Conservation (phyloP, 2,329 filamentous ascomycete species). For the Phyllachora maydis region DNA sequence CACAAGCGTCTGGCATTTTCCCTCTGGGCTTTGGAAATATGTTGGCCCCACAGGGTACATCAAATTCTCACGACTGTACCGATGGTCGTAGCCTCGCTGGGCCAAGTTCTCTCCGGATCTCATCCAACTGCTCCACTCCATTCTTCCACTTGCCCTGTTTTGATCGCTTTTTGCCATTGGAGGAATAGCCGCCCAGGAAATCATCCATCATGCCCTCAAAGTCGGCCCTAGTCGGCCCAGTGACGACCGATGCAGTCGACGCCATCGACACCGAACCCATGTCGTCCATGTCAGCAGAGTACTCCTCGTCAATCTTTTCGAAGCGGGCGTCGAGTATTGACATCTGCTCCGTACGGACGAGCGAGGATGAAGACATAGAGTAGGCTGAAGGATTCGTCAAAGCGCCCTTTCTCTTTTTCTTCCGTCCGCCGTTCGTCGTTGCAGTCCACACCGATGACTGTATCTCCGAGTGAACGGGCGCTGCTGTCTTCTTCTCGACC, state of each 20-base stretch:
- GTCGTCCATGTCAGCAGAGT: slow-evolving; percentile 26
- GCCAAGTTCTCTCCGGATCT: slow-evolving; percentile 64
- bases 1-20: too few species aligned
- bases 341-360: slow-evolving; percentile 71
- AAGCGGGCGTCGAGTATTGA: slow-evolving; percentile 76
- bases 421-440: slow-evolving; percentile 58
- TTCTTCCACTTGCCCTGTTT: slow-evolving; percentile 67
- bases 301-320: slow-evolving; percentile 74
- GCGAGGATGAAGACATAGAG: slow-evolving; percentile 97
- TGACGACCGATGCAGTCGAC: slow-evolving; percentile 51
- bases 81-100: slow-evolving; percentile 43
- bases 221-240: slow-evolving; percentile 49
- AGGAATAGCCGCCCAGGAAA: slow-evolving; percentile 59
- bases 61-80: too few species aligned
- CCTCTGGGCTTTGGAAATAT: too few species aligned
- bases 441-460: slow-evolving; percentile 55
- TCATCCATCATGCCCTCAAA: slow-evolving; percentile 88
- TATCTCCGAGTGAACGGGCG: slow-evolving; percentile 36
- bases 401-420: slow-evolving; percentile 91
- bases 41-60: too few species aligned
- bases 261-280: slow-evolving; percentile 37
- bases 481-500: slow-evolving; percentile 15
- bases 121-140: slow-evolving; percentile 77
- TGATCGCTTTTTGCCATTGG: slow-evolving; percentile 50
- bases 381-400: slow-evolving; percentile 75